Percentiles rank a stretch among this genome's conserved stretches.
Conservation (phyloP, 2,329 filamentous ascomycete species). For the Pyrenochaeta sp. region DNA sequence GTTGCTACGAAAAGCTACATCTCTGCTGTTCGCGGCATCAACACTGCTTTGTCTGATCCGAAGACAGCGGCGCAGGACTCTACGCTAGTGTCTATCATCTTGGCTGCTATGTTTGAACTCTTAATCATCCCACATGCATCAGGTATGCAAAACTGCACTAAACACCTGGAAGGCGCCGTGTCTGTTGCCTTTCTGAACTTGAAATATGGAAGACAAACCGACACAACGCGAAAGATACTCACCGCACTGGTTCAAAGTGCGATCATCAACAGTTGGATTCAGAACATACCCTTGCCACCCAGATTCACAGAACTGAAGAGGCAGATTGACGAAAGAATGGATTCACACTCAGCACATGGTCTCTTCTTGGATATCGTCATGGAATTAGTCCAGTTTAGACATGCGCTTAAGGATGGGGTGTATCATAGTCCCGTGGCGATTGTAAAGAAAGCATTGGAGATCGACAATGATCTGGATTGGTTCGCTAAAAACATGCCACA, state of each 20-base stretch:
- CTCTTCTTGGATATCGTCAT: slow-evolving; percentile 29
- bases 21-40: slow-evolving; percentile 32
- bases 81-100: slow-evolving; percentile 34
- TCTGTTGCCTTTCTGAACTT: slow-evolving; percentile 31
- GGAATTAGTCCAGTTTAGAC: slow-evolving; percentile 25
- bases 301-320: slow-evolving; percentile 23
- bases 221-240: slow-evolving; percentile 21
- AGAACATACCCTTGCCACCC: slow-evolving; percentile 27
- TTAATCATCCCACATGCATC: slow-evolving; percentile 24
- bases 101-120: slow-evolving; percentile 40
- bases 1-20: slow-evolving; percentile 31
- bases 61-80: slow-evolving; percentile 23
- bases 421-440: slow-evolving; percentile 11
- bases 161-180: slow-evolving; percentile 40
- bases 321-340: slow-evolving; percentile 14
- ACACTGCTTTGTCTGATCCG: slow-evolving; percentile 23
- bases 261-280: slow-evolving; percentile 38
- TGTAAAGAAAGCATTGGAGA: slow-evolving; percentile 17
- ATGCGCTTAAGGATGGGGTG: slow-evolving; percentile 8
- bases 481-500: slow-evolving; percentile 27
- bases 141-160: slow-evolving; percentile 33
- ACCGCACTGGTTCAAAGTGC: slow-evolving; percentile 30
- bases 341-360: slow-evolving; percentile 17
- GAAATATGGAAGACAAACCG: slow-evolving; percentile 21
- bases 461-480: slow-evolving; percentile 23